Evolutionary conservation across 1,284 basidiomycete genomes (phyloP), one percentile per base, ranked within the genome.

Genomic region (Volvariella surrecta): DNA sequence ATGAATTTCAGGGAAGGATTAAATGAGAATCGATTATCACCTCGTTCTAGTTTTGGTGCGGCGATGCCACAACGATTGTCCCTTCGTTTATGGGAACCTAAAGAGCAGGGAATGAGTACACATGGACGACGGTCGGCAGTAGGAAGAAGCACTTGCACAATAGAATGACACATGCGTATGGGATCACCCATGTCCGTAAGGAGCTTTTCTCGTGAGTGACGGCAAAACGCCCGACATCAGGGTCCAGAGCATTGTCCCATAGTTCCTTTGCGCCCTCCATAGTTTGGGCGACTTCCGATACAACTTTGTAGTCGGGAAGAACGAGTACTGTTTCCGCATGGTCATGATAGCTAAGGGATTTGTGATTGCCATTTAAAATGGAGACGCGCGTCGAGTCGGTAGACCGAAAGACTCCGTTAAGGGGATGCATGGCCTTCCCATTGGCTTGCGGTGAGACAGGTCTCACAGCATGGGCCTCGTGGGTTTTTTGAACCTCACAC

Each of bases 61-160:
- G 88, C 80, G 42, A 96, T 84, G 37, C 77, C 76, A 62, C 93
- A 97, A 44, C 89, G 77, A 58, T 91, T 93, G 63, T 96, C 93
- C 42, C 92, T 73, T 52, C 76, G 78, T 65, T 91, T 92, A 63
- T 96, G 93, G 1, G 91, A 94, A 61, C 91, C 90, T 94, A 43
- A 44, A 4, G 39, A 16, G 24, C 31, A 45, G 8, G 37, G 50
- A 21, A 44, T 52, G 35, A 35, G 43, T 40, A 41, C 34, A 40
- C 40, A 9, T 43, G 39, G 24, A 38, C 9, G 16, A 15, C 21
- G 15, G 34, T 6, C 34, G 34, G 34, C 45, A 44, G 34, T 35
- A 17, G 46, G 40, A 32, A 8, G 48, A 21, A 28, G 34, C 15
- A 69, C 79, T 67, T 58, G 90, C 92, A 96, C 17, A 96, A 67